Evolutionary conservation across 2,329 filamentous ascomycete genomes (phyloP), one percentile per base, ranked within the genome.

Genomic region (Alternaria gansuensis): DNA sequence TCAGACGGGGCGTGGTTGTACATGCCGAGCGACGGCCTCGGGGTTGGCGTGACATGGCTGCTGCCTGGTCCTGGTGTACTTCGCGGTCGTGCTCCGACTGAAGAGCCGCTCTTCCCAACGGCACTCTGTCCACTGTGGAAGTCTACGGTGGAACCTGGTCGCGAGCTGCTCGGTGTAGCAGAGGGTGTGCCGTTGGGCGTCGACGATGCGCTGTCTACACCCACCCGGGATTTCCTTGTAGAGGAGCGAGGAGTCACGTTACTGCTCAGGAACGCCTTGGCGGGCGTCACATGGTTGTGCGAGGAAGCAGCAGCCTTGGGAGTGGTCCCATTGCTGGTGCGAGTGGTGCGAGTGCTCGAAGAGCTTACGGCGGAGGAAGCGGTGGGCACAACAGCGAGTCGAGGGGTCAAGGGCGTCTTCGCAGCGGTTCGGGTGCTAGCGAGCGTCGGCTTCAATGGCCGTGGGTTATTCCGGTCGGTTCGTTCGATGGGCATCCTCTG

Each of bases 221-320:
- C 73, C 3, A 75, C 73, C 28, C 92, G 88, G 67, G 82, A 88
- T 74, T 87, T 91, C 62, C 93, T 85, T 48, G 87, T 82, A 8
- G 89, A 90, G 8, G 92, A 92, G 65, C 93, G 87, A 50, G 92
- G 91, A 3, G 93, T 96, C 73, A 93, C 81, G 75, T 91, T 93
- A 75, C 80, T 84, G 76, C 77, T 87, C 43, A 92, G 78, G 67
- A 86, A 86, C 50, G 84, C 72, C 49, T 83, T 81, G 29, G 83
- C 80, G 8, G 87, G 82, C 43, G 84, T 83, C 64, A 82, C 72
- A 60, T 86, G 83, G 50, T 89, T 86, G 59, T 68, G 72, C 14
- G 44, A 26, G 51, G 54, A 70, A 66, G 70, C 75, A 69, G 60
- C 75, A 71, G 60, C 73, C 54, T 70, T 59, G 52, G 72, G 67